Percentiles rank a stretch among this genome's conserved stretches.
phyloP scores from a whole-genome alignment of 2,329 filamentous ascomycete genomes.

The Cladosporium sp. region DNA sequence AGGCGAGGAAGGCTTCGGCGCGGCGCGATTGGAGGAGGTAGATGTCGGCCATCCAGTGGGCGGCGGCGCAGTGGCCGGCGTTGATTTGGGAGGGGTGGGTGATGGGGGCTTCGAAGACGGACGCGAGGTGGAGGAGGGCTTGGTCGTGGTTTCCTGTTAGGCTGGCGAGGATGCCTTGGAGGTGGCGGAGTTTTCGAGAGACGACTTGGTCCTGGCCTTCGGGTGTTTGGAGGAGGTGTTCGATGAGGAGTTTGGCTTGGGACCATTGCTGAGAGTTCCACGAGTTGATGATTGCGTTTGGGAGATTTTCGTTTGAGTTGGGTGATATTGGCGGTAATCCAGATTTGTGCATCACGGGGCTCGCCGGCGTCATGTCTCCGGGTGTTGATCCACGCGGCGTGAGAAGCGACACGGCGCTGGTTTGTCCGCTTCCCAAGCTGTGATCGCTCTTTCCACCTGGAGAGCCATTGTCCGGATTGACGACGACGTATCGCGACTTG shows the following conservation, averaged over 20 bases:
- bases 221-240: background rate
- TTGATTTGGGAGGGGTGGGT: slow-evolving; percentile 15
- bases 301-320: background rate
- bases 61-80: slow-evolving; percentile 22
- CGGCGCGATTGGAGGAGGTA: slow-evolving; percentile 18
- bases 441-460: background rate
- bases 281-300: slow-evolving; percentile 14
- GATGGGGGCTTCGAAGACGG: slow-evolving; percentile 15
- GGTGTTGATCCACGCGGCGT: background rate
- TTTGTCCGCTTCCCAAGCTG: background rate
- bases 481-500: background rate
- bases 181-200: slow-evolving; percentile 15
- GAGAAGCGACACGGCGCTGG: background rate
- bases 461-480: background rate
- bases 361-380: no score
- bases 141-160: slow-evolving; percentile 16
- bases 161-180: slow-evolving; percentile 20
- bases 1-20: slow-evolving; percentile 20
- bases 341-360: background rate
- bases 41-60: slow-evolving; percentile 23
- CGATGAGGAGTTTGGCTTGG: slow-evolving; percentile 14
- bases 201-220: background rate
- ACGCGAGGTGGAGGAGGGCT: slow-evolving; percentile 17
- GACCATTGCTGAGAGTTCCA: slow-evolving; percentile 16
- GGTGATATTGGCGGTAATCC: background rate